Percentiles rank a stretch among this genome's conserved stretches.
Evolutionary conservation across 805 yeast genomes (phyloP).

Genomic region (Cyberlindnera sargentensis): DNA sequence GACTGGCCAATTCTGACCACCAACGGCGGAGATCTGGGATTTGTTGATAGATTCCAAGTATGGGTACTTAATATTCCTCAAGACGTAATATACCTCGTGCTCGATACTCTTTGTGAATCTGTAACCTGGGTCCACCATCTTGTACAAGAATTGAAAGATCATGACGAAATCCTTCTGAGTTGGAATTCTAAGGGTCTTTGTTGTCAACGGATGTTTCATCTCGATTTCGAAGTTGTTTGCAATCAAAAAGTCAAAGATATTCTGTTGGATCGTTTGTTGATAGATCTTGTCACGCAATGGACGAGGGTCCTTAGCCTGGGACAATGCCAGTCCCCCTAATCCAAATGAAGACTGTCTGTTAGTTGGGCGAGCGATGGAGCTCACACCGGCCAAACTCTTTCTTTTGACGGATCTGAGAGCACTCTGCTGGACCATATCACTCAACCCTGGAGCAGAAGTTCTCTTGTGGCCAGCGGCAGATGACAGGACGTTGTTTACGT

Average conservation of each 20-base stretch:
- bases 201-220: slow-evolving; percentile 61
- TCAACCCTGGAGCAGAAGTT: slow-evolving; percentile 18
- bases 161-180: slow-evolving; percentile 80
- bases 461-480: slow-evolving; percentile 10
- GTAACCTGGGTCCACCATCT: slow-evolving; percentile 73
- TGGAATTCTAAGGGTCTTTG: slow-evolving; percentile 62
- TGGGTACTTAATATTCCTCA: slow-evolving; percentile 68
- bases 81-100: slow-evolving; percentile 61
- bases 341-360: slow-evolving; percentile 22
- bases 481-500: not conserved
- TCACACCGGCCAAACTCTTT: slow-evolving; percentile 17
- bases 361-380: slow-evolving; percentile 11
- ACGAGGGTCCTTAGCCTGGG: slow-evolving; percentile 51
- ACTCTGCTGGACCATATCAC: slow-evolving; percentile 24
- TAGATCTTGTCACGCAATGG: slow-evolving; percentile 70
- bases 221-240: slow-evolving; percentile 66
- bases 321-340: slow-evolving; percentile 13
- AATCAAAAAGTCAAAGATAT: slow-evolving; percentile 56
- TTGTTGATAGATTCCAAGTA: slow-evolving; percentile 73
- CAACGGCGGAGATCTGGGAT: slow-evolving; percentile 85
- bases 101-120: slow-evolving; percentile 63
- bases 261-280: slow-evolving; percentile 59
- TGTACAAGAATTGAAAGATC: slow-evolving; percentile 75
- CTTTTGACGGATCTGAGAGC: slow-evolving; percentile 17
- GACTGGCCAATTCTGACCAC: slow-evolving; percentile 82